phyloP scores from a whole-genome alignment of 2,329 filamentous ascomycete genomes.

The Pseudogymnoascus sp. region DNA sequence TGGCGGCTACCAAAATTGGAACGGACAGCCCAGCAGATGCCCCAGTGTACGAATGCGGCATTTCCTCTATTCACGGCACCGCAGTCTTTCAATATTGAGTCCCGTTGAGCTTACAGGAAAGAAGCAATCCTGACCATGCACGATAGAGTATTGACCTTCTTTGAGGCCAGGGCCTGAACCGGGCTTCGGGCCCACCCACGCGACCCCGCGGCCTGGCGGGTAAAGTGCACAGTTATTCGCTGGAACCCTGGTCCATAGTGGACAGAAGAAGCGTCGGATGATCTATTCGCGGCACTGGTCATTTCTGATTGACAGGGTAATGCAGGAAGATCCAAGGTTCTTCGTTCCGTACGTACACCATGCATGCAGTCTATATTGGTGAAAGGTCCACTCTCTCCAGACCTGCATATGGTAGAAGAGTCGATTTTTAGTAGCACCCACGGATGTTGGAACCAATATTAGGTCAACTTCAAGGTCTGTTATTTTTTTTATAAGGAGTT shows the following conservation, averaged over 20 bases:
- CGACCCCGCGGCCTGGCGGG: conserved; percentile 1
- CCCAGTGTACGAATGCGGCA: not conserved
- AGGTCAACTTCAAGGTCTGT: not conserved
- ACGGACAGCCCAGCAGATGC: not conserved
- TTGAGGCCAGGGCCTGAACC: not conserved
- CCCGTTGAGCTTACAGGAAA: not conserved
- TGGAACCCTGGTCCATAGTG: not conserved
- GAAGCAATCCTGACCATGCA: not conserved
- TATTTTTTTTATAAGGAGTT: conserved; percentile 1
- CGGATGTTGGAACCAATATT: not conserved
- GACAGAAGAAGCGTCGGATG: not conserved
- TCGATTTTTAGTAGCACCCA: not conserved
- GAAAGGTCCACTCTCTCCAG: not conserved
- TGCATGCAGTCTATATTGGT: not conserved
- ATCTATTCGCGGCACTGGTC: conserved; percentile 1
- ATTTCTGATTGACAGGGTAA: not conserved
- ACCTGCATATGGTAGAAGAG: not conserved
- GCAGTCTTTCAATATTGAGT: not conserved
- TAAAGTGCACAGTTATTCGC: conserved; percentile 4
- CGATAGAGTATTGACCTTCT: conserved; percentile 6
- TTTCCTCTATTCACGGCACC: not conserved
- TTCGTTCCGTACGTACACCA: not conserved
- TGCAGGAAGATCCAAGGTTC: not conserved
- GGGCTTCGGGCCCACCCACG: not conserved
- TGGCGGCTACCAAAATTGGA: conserved; percentile 1